These are phyloP conservation scores for Forsythia suspensa DNA, from an alignment of 257 asterid genomes.

Conservation along the genomic window DNA sequence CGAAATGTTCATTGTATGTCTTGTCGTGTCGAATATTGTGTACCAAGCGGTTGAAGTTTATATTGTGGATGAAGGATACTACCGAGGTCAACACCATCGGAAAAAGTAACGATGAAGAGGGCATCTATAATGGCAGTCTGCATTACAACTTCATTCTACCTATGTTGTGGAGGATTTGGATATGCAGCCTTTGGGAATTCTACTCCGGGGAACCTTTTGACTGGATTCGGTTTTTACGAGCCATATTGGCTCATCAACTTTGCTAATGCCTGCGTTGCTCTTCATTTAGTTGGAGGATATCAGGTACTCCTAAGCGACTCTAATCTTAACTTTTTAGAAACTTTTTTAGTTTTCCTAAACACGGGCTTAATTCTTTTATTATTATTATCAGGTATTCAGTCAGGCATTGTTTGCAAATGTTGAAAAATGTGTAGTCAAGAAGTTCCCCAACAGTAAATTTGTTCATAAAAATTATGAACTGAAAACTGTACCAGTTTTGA, in stretches of 20 bases:
- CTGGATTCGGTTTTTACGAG: constrained; percentile 83
- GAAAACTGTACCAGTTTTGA: constrained; percentile 39
- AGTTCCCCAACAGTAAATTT: constrained; percentile 45
- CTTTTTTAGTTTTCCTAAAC: no score
- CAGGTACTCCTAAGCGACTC: constrained; percentile 44
- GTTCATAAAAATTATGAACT: constrained; percentile 27
- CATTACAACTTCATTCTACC: constrained; percentile 63
- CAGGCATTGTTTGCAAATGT: constrained; percentile 69
- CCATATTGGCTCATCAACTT: constrained; percentile 83
- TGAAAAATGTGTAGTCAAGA: constrained; percentile 43
- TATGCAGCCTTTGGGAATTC: constrained; percentile 88
- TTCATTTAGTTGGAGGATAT: constrained; percentile 81
- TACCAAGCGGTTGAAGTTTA: not conserved
- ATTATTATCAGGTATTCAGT: constrained; percentile 46
- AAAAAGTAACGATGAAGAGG: constrained; percentile 65
- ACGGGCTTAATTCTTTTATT: no score
- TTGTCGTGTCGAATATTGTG: not conserved
- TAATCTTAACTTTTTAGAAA: no score
- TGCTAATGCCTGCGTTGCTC: constrained; percentile 78
- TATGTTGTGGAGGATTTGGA: constrained; percentile 92
- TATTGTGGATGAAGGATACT: constrained; percentile 54
- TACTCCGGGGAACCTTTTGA: constrained; percentile 83
- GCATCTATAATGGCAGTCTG: constrained; percentile 54
- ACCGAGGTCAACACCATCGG: constrained; percentile 68
- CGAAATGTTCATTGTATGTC: not conserved